Base-by-base conservation (phyloP, 768 basidiomycete genomes). In the Collybia nuda region DNA sequence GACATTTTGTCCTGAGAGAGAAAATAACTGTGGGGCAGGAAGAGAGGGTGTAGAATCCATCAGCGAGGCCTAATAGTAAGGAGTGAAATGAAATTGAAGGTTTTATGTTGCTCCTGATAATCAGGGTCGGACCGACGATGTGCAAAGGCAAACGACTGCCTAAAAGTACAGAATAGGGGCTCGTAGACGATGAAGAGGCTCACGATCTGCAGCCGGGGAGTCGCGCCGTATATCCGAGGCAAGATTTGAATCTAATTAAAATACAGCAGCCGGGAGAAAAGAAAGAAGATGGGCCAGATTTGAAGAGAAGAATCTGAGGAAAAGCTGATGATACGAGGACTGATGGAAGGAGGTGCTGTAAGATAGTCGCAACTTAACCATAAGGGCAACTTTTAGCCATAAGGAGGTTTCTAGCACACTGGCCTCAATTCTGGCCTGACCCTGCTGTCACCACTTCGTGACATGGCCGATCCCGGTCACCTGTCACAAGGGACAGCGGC, bases 1-100 rank as follows among this genome's bases (percentile, higher is more conserved):
- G 29, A 79, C 88, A 50, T 79, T 86, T 62, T 84, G 74, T 51
- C 82, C 81, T 2, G 68, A 63, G 61, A 93, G 80, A 50, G 80
- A 78, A 68, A 92, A 92, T 44, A 93, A 79, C 32, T 74, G 67
- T 54, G 68, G 78, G 11, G 82, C 59, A 68, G 75, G 62, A 70
- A 67, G 54, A 28, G 67, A 55, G 22, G 84, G 81, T 35, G 82
- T 74, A 51, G 75, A 72, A 61, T 82, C 78, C 81, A 85, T 84
- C 55, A 56, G 52, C 37, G 40, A 48, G 24, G 7, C 24, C 24
- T 7, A 26, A 26, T 26, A 26, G 24, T 46, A 28, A 29, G 17
- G 41, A 40, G 43, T 52, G 48, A 53, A 26, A 32, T 32, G 40
- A 46, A 44, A 21, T 46, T 36, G 32, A 44, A 36, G 52, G 37